These are phyloP conservation scores for Pichia sorboxylosa DNA, from an alignment of 1,139 yeast genomes.

Conservation along the genomic window DNA sequence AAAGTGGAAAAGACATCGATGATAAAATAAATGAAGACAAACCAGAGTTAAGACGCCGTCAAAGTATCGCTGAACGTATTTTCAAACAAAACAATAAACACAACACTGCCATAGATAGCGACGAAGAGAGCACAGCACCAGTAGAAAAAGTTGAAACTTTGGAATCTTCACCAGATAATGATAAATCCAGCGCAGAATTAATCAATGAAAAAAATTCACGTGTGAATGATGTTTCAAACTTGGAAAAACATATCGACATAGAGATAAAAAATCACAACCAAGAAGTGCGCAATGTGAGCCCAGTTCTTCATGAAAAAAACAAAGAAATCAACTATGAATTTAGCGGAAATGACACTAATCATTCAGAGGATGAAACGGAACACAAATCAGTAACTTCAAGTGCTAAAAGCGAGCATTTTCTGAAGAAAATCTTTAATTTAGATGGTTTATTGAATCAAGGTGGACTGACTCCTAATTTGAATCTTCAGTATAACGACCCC, in stretches of 20 bases:
- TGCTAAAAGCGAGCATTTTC: slow-evolving; percentile 7
- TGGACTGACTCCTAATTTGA: slow-evolving; percentile 11
- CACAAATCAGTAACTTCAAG: not conserved
- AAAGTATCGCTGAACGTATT: not conserved
- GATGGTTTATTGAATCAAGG: slow-evolving; percentile 12
- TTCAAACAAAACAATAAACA: slow-evolving; percentile 2
- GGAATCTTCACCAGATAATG: not conserved
- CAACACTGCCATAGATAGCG: not conserved
- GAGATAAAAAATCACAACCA: not conserved
- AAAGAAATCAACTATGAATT: too few relatives aligned
- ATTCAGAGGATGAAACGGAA: not conserved
- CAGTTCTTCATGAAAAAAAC: too few relatives aligned
- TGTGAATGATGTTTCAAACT: not conserved
- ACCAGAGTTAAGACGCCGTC: not conserved
- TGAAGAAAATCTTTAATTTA: slow-evolving; percentile 11
- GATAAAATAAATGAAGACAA: not conserved
- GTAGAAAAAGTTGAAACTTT: too few relatives aligned
- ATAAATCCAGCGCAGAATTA: not conserved
- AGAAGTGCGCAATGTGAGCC: too few relatives aligned
- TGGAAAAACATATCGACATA: not conserved
- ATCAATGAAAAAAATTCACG: not conserved
- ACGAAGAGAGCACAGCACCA: too few relatives aligned
- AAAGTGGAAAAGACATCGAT: slow-evolving; percentile 1
- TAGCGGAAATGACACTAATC: too few relatives aligned
- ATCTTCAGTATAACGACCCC: slow-evolving; percentile 3